These are phyloP conservation scores for Ogataea henricii DNA, from an alignment of 805 yeast species.

Conservation along the genomic window DNA sequence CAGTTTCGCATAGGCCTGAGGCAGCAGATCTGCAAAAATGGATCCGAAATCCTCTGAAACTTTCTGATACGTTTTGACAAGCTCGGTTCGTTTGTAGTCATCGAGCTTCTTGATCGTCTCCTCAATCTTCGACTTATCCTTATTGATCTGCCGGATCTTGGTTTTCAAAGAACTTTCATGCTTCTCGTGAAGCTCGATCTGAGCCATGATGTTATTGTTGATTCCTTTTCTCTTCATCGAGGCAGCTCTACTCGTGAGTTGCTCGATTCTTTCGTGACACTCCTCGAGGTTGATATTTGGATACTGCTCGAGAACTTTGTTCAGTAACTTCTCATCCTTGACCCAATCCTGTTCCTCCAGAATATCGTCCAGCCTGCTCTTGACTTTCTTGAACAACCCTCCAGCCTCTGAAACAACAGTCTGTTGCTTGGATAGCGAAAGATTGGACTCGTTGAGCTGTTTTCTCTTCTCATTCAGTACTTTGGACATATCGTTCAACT, in stretches of 20 bases:
- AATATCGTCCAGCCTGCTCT: slow-evolving; percentile 45
- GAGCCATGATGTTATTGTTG: slow-evolving; percentile 82
- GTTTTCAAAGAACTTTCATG: slow-evolving; percentile 73
- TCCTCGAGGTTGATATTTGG: slow-evolving; percentile 65
- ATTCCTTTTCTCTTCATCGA: slow-evolving; percentile 76
- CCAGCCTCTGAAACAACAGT: slow-evolving; percentile 47
- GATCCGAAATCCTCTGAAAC: slow-evolving; percentile 89
- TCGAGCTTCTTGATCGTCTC: slow-evolving; percentile 83
- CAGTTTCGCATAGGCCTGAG: slow-evolving; percentile 86
- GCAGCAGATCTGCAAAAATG: slow-evolving; percentile 84
- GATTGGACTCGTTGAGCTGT: slow-evolving; percentile 46
- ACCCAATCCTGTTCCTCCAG: slow-evolving; percentile 73
- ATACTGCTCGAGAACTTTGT: slow-evolving; percentile 58
- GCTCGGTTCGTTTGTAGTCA: slow-evolving; percentile 79
- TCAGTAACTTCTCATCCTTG: slow-evolving; percentile 58
- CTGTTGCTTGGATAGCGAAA: slow-evolving; percentile 56
- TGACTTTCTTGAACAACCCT: slow-evolving; percentile 29
- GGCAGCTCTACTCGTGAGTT: slow-evolving; percentile 59
- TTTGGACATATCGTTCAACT: slow-evolving; percentile 59
- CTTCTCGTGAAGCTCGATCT: slow-evolving; percentile 89
- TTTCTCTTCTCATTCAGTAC: slow-evolving; percentile 48
- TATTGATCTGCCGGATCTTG: slow-evolving; percentile 85
- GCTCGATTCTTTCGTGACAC: slow-evolving; percentile 56
- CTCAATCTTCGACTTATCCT: slow-evolving; percentile 85
- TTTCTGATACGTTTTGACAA: slow-evolving; percentile 80